Evolutionary conservation across 257 asterid genomes (phyloP).

Genomic region (Orobanche coerulescens): DNA sequence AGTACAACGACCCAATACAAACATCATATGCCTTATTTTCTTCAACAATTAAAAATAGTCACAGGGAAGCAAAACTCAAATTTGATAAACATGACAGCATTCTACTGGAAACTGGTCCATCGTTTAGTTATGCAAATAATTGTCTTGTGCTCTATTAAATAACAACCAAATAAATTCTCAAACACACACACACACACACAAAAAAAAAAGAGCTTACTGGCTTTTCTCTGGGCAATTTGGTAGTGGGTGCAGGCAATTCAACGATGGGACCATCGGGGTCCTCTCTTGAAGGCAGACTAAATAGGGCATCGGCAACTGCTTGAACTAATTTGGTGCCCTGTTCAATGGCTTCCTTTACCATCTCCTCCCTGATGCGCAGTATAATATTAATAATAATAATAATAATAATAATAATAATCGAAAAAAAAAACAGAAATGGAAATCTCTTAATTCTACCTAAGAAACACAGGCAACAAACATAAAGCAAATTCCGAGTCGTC

Average conservation of each 20-base stretch:
- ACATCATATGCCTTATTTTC: not conserved
- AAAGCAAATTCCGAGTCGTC: not conserved
- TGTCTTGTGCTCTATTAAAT: not conserved
- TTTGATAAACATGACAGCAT: not conserved
- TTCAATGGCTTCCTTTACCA: slow-evolving; percentile 48
- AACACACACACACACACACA: not conserved
- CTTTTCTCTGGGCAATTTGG: slow-evolving; percentile 74
- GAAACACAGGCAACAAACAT: not conserved
- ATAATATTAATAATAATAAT: no score
- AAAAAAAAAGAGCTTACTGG: slow-evolving; percentile 44
- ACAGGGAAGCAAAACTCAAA: not conserved
- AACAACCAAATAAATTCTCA: not conserved
- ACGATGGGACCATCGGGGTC: slow-evolving; percentile 80
- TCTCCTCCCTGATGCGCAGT: slow-evolving; percentile 52
- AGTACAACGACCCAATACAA: not conserved
- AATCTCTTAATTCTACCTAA: not conserved
- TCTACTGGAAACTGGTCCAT: not conserved
- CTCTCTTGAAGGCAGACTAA: slow-evolving; percentile 60
- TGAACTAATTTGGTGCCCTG: slow-evolving; percentile 75
- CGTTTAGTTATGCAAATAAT: not conserved
- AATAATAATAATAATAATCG: not conserved
- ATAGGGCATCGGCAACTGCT: slow-evolving; percentile 75
- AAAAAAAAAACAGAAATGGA: not conserved
- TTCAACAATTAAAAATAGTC: not conserved
- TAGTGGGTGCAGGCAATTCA: slow-evolving; percentile 62